Percentiles rank a stretch among this genome's conserved stretches.
phyloP scores from a whole-genome alignment of 1,284 basidiomycete genomes.

The Cystobasidium slooffiae region DNA sequence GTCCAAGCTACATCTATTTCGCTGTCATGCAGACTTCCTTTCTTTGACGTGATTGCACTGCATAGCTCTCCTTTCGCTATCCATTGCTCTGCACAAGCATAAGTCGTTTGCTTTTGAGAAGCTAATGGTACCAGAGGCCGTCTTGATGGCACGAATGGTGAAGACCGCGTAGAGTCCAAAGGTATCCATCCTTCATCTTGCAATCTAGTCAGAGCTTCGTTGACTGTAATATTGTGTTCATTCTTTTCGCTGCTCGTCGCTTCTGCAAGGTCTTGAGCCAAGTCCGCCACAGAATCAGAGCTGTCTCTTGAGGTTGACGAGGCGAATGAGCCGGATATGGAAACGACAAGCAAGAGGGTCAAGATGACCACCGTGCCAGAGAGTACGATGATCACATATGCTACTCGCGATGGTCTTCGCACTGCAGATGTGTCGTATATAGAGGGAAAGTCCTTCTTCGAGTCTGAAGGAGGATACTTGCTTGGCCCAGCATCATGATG shows the following conservation, averaged over 20 bases:
- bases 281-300: slow-evolving; percentile 1
- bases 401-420: neutral
- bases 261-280: slow-evolving; percentile 2
- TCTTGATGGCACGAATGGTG: slow-evolving; percentile 1
- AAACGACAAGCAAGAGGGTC: slow-evolving; percentile 7
- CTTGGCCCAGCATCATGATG: slow-evolving; percentile 16
- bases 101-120: slow-evolving; percentile 13
- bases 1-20: slow-evolving; percentile 33
- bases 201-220: slow-evolving; percentile 7
- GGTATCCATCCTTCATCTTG: slow-evolving; percentile 23
- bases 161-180: neutral
- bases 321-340: neutral
- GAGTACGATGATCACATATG: slow-evolving; percentile 3
- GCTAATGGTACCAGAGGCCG: slow-evolving; percentile 12
- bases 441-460: slow-evolving; percentile 4
- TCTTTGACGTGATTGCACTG: neutral
- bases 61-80: slow-evolving; percentile 29
- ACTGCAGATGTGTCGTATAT: neutral
- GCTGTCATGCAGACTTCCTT: neutral
- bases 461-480: slow-evolving; percentile 16
- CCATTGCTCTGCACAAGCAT: slow-evolving; percentile 36
- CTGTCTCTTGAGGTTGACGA: neutral
- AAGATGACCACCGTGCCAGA: neutral
- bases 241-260: neutral
- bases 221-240: neutral